Evolutionary conservation across 257 asterid species (phyloP), one percentile per base, ranked within the genome.

Genomic region (Misopates orontium): DNA sequence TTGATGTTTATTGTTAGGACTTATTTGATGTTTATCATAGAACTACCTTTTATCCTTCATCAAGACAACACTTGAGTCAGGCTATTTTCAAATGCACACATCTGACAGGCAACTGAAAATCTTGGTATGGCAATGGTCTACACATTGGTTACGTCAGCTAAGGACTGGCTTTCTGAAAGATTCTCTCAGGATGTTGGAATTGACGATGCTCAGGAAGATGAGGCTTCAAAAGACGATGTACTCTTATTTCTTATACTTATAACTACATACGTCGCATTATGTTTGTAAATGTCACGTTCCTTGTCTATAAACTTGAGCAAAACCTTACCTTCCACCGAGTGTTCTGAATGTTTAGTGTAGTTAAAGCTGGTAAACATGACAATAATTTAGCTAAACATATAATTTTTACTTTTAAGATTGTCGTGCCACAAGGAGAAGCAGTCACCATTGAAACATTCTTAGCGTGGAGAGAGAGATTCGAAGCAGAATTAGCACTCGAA

Each of bases 391-490:
- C 10, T 4, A 36, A 36, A 36, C 1, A 36, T 36, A 36, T 36
- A 4, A 36, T 36, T 36, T 28, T 28, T 3, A 36, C 42, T 36
- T 36, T 9, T 36, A 4, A 94, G 99, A 71, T 94, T 71, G 79
- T 94, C 70, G 72, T 90, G 60, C 98, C 99, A 20, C 97, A 90
- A 59, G 99, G 98, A 80, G 99, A 94, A 81, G 86, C 96, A 10
- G 99, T 94, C 52, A 94, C 97, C 1, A 80, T 90, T 19, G 98
- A 94, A 7, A 82, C 96, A 20, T 94, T 94, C 80, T 74, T 82
- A 88, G 99, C 96, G 28, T 94, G 99, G 99, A 85, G 98, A 64
- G 99, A 94, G 72, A 94, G 89, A 84, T 90, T 69, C 75, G 99
- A 94, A 82, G 99, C 98, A 15, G 99, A 94, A 78, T 77, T 90